Evolutionary conservation across 176 grass and related monocot species (phyloP).

Genomic region (Juncus effusus): DNA sequence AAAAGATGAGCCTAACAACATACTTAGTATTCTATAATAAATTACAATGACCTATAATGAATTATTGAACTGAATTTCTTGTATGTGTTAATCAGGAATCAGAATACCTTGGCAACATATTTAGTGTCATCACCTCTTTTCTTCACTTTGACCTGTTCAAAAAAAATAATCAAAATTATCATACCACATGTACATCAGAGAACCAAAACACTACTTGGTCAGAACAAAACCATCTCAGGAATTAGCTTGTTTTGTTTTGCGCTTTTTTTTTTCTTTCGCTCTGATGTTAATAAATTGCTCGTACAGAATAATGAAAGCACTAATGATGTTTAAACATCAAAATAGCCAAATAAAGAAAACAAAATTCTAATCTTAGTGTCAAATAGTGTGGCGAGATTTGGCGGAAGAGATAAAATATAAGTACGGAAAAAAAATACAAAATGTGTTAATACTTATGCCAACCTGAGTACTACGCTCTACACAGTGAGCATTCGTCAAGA

Average conservation of each 20-base stretch:
- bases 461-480: constrained; percentile 95
- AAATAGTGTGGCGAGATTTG: not conserved
- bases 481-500: constrained; percentile 96
- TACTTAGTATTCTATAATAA: too few relatives aligned
- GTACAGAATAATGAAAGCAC: too few relatives aligned
- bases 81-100: not conserved
- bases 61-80: too few relatives aligned
- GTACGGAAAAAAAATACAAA: not conserved
- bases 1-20: too few relatives aligned
- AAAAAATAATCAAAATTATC: not conserved
- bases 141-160: constrained; percentile 82
- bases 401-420: constrained; percentile 1
- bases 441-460: constrained; percentile 3
- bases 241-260: too few relatives aligned
- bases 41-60: too few relatives aligned
- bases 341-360: not conserved
- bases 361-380: not conserved
- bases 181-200: not conserved
- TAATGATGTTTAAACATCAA: not conserved
- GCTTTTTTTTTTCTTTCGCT: too few relatives aligned
- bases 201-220: too few relatives aligned
- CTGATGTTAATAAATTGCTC: too few relatives aligned
- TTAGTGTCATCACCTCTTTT: constrained; percentile 97
- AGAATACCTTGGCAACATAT: constrained; percentile 87
- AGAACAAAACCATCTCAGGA: too few relatives aligned